These are phyloP conservation scores for Geum urbanum DNA, from an alignment of 306 rosid species.

Conservation along the genomic window DNA sequence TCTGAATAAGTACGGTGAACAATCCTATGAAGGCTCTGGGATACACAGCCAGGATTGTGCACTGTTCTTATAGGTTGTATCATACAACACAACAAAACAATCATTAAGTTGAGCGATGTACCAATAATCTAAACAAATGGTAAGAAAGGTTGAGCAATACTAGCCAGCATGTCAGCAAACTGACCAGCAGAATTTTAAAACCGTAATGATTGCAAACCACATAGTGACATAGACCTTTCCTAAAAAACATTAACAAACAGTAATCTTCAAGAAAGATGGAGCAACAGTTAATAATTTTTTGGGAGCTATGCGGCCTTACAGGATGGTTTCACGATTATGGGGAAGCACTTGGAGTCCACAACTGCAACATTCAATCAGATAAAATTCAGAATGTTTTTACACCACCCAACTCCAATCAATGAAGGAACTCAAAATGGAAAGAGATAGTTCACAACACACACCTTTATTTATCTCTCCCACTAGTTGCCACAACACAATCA, in stretches of 20 bases:
- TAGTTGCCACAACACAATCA: constrained; percentile 91
- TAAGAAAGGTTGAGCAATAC: not conserved
- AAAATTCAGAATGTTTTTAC: constrained; percentile 30
- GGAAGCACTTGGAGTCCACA: constrained; percentile 85
- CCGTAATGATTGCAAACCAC: constrained; percentile 7
- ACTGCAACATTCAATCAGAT: constrained; percentile 41
- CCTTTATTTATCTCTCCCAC: constrained; percentile 98
- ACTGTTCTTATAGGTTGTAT: not conserved
- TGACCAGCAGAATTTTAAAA: not conserved
- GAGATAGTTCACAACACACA: constrained; percentile 27
- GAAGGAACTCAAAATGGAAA: not conserved
- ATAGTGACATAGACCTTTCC: not conserved
- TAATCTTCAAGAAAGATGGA: not conserved
- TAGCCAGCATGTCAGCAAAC: not conserved
- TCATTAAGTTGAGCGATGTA: not conserved
- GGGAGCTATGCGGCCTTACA: constrained; percentile 48
- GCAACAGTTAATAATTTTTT: constrained; percentile 7
- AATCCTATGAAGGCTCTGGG: not conserved
- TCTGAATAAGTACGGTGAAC: not conserved
- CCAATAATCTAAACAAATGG: not conserved
- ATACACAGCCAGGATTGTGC: not conserved
- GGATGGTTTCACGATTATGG: constrained; percentile 61
- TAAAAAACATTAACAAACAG: not conserved
- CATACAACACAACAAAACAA: not conserved
- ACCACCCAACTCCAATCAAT: constrained; percentile 4